phyloP scores from a whole-genome alignment of 192 early-diverging fungal genomes.

The Rhizophagus sp. region DNA sequence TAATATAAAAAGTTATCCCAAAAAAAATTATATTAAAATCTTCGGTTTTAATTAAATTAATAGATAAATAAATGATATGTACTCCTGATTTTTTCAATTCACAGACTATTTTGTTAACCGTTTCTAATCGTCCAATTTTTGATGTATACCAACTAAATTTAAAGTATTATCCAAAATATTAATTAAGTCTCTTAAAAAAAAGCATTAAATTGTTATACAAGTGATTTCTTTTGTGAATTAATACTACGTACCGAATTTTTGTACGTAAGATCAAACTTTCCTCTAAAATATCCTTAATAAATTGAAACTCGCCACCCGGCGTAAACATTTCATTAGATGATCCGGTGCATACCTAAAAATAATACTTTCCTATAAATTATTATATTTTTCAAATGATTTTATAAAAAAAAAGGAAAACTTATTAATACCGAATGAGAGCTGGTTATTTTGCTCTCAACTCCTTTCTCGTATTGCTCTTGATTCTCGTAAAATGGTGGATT shows the following conservation, averaged over 20 bases:
- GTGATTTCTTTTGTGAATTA: background rate
- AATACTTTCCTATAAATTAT: background rate
- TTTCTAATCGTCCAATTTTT: constrained; percentile 68
- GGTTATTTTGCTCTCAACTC: constrained; percentile 50
- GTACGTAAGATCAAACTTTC: constrained; percentile 56
- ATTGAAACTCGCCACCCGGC: constrained; percentile 75
- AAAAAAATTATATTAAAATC: background rate
- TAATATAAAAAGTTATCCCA: background rate
- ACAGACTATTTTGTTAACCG: constrained; percentile 44
- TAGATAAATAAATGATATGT: background rate
- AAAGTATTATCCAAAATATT: background rate
- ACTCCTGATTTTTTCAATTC: constrained; percentile 50
- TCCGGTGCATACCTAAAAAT: constrained; percentile 54
- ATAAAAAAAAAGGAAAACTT: background rate
- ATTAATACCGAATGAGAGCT: constrained; percentile 36
- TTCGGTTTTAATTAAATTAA: background rate
- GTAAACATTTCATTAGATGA: constrained; percentile 75
- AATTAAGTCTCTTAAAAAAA: too few species aligned
- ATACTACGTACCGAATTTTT: constrained; percentile 40
- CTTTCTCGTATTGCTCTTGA: constrained; percentile 54
- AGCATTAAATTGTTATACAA: too few species aligned
- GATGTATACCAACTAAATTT: constrained; percentile 74
- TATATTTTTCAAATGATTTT: background rate
- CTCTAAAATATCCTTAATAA: constrained; percentile 64
- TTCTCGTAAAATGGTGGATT: constrained; percentile 88